Base-by-base conservation (phyloP, 2,329 filamentous ascomycete species). In the Tolypocladium pustulatum region DNA sequence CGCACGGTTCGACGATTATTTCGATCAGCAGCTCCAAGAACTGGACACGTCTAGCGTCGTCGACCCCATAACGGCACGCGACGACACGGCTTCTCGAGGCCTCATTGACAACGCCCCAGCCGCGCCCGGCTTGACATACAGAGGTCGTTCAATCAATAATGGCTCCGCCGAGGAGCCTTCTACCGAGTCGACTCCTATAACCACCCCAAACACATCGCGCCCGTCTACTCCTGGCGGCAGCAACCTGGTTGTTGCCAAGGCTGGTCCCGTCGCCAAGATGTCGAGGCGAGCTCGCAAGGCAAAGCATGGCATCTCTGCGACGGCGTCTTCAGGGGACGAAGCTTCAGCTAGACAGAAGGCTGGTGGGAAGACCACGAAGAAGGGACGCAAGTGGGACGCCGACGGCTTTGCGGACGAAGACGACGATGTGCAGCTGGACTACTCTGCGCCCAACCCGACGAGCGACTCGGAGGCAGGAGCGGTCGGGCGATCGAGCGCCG, bases 311-410 rank as follows among this genome's bases (percentile, higher is more conserved):
- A 82, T 81, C 27, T 83, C 85, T 1, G 82, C 83, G 2, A 82
- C 84, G 20, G 81, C 77, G 9, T 96, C 91, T 0, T 96, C 91
- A 0, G 91, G 92, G 1, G 94, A 97, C 66, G 94, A 97, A 67
- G 81, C 79, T 0, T 74, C 82, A 7, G 75, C 79, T 22, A 79
- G 81, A 63, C 73, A 72, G 53, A 90, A 85, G 72, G 77, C 73
- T 52, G 68, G 66, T 64, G 67, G 65, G 66, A 85, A 84, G 64
- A 73, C 79, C 15, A 93, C 94, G 76, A 97, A 97, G 78, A 92
- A 91, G 72, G 90, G 90, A 66, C 85, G 94, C 62, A 91, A 89
- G 69, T 99, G 94, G 94, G 90, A 92, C 68, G 90, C 89, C 6
- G 90, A 96, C 69, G 94, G 94, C 4, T 78, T 88, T 65, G 91